Evolutionary conservation across 1,139 yeast genomes (phyloP).

Genomic region (Blastobotrys serpentis): DNA sequence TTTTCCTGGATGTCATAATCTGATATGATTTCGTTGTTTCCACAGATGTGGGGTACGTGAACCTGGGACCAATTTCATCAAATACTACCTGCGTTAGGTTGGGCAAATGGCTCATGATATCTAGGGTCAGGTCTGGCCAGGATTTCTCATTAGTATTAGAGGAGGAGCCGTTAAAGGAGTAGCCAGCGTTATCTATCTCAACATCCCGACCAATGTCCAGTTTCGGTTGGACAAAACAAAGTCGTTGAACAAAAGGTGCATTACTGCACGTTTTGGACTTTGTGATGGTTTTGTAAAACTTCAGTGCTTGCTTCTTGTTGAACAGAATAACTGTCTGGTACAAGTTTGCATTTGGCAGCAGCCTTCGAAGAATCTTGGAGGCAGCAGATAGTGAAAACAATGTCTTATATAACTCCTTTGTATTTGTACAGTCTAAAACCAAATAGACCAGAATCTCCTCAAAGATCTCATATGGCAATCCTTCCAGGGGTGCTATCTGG

Average conservation of each 20-base stretch:
- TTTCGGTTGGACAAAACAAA: slow-evolving; percentile 17
- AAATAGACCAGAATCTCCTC: slow-evolving; percentile 16
- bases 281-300: slow-evolving; percentile 21
- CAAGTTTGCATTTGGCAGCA: slow-evolving; percentile 18
- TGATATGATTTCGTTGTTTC: slow-evolving; percentile 13
- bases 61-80: slow-evolving; percentile 22
- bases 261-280: slow-evolving; percentile 15
- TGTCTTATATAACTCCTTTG: slow-evolving; percentile 13
- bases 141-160: slow-evolving; percentile 13
- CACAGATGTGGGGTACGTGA: slow-evolving; percentile 16
- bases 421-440: slow-evolving; percentile 1
- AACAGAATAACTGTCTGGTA: slow-evolving; percentile 21
- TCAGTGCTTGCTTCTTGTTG: slow-evolving; percentile 22
- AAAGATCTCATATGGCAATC: slow-evolving; percentile 19
- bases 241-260: slow-evolving; percentile 13
- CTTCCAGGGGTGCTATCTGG: too few species aligned
- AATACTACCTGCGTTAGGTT: slow-evolving; percentile 21
- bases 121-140: slow-evolving; percentile 24
- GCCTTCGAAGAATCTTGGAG: slow-evolving; percentile 16
- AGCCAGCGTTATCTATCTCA: slow-evolving; percentile 16
- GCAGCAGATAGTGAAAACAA: slow-evolving; percentile 20
- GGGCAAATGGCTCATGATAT: slow-evolving; percentile 20
- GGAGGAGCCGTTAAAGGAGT: slow-evolving; percentile 15
- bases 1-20: not conserved
- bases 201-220: slow-evolving; percentile 14